phyloP scores from a whole-genome alignment of 2,329 filamentous ascomycete species.

The Graphiopsis chlorocephala region DNA sequence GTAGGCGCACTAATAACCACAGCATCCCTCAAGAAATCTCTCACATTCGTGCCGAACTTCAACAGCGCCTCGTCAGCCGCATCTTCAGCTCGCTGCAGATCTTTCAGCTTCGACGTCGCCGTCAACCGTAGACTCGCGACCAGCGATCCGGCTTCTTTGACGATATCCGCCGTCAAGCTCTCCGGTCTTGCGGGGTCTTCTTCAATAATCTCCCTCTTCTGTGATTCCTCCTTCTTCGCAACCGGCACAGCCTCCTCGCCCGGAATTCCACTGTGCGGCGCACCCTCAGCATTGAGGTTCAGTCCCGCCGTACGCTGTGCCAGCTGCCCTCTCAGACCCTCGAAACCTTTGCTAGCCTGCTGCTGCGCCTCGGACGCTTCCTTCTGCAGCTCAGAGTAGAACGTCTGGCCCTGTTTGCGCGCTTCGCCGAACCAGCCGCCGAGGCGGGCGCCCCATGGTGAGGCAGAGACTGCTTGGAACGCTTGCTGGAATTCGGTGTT shows the following conservation, averaged over 20 bases:
- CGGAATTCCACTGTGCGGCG: background rate
- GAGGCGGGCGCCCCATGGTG: conserved; percentile 84
- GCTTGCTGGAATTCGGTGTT: conserved; percentile 91
- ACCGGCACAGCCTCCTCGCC: conserved; percentile 29
- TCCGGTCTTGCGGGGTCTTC: conserved; percentile 36
- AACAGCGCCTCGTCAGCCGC: conserved; percentile 93
- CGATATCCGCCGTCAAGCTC: conserved; percentile 49
- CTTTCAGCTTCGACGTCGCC: conserved; percentile 62
- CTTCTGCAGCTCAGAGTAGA: conserved; percentile 78
- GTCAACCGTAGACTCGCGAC: conserved; percentile 63
- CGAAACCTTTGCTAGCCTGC: conserved; percentile 79
- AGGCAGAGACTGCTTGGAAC: conserved; percentile 87
- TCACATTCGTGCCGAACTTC: conserved; percentile 84
- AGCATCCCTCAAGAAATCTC: conserved; percentile 86
- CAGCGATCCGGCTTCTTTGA: conserved; percentile 61
- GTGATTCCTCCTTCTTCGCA: conserved; percentile 11
- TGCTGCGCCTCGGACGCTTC: conserved; percentile 68
- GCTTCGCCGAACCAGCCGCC: conserved; percentile 87
- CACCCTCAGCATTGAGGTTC: conserved; percentile 23
- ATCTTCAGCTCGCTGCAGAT: conserved; percentile 89
- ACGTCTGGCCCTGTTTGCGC: conserved; percentile 86
- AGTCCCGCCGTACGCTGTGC: conserved; percentile 29
- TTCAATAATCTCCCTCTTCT: conserved; percentile 20
- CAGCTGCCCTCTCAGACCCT: conserved; percentile 55
- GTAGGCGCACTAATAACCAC: conserved; percentile 78